These are phyloP conservation scores for Nicotiana otophora DNA, from an alignment of 257 asterid genomes.

Conservation along the genomic window DNA sequence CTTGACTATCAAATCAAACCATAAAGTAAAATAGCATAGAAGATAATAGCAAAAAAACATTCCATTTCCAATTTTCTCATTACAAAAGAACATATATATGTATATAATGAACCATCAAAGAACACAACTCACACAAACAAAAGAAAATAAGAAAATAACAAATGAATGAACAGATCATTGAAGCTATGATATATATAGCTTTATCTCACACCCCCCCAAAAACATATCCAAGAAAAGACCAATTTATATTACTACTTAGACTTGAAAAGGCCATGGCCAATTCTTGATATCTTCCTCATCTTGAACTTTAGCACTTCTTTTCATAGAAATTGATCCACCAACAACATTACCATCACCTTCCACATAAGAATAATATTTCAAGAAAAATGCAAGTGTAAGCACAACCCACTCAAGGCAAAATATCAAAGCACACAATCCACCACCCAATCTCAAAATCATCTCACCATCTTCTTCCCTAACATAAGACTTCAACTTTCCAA, in stretches of 20 bases:
- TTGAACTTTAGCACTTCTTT: slow-evolving; percentile 58
- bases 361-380: slow-evolving; percentile 67
- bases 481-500: slow-evolving; percentile 63
- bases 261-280: slow-evolving; percentile 89
- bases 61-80: not conserved
- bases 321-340: slow-evolving; percentile 13
- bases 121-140: not conserved
- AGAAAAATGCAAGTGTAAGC: slow-evolving; percentile 68
- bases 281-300: slow-evolving; percentile 75
- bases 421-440: slow-evolving; percentile 58
- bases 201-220: not conserved
- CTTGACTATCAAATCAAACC: no score
- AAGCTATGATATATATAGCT: not conserved
- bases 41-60: no score
- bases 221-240: no score
- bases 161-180: slow-evolving; percentile 4
- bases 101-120: not conserved
- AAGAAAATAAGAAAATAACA: not conserved
- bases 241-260: slow-evolving; percentile 12
- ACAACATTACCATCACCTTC: slow-evolving; percentile 41
- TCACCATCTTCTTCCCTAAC: slow-evolving; percentile 86
- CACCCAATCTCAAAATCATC: slow-evolving; percentile 61
- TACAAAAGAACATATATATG: not conserved
- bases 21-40: no score
- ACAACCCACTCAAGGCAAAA: slow-evolving; percentile 91